These are phyloP conservation scores for Saitoella complicata DNA, from an alignment of 805 yeast species.

Conservation along the genomic window DNA sequence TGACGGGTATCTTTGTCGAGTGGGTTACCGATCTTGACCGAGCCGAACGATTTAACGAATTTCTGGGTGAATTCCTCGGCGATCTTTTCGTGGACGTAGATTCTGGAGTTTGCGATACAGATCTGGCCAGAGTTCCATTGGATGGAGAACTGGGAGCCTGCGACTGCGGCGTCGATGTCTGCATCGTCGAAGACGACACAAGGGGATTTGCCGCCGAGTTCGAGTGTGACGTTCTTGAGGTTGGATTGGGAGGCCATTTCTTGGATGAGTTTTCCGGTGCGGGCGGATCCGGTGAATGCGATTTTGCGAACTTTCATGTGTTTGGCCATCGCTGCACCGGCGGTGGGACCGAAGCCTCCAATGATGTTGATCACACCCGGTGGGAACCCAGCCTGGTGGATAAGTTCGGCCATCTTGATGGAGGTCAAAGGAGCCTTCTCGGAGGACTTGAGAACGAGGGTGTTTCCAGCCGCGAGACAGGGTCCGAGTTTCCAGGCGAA, in stretches of 20 bases:
- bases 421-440: conserved; percentile 63
- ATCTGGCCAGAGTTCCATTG: conserved; percentile 92
- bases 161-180: conserved; percentile 56
- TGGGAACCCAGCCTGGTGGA: conserved; percentile 55
- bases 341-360: conserved; percentile 51
- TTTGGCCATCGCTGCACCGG: conserved; percentile 50
- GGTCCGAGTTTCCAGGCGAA: conserved; percentile 72
- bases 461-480: conserved; percentile 66
- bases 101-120: conserved; percentile 86
- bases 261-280: conserved; percentile 69
- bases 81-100: conserved; percentile 68
- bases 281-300: conserved; percentile 90
- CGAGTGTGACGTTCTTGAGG: conserved; percentile 77
- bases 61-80: conserved; percentile 56
- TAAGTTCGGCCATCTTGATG: conserved; percentile 40
- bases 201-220: conserved; percentile 93
- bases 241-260: conserved; percentile 46
- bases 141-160: conserved; percentile 60
- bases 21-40: conserved; percentile 54
- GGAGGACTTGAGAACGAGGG: conserved; percentile 53
- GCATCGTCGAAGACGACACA: conserved; percentile 78
- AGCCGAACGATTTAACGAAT: conserved; percentile 30
- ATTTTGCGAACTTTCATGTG: conserved; percentile 63
- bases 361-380: conserved; percentile 59
- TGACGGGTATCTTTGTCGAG: conserved; percentile 58